Percentiles rank a stretch among this genome's conserved stretches.
Evolutionary conservation across 2,329 filamentous ascomycete species (phyloP).

Genomic region (Aquanectria penicillioides): DNA sequence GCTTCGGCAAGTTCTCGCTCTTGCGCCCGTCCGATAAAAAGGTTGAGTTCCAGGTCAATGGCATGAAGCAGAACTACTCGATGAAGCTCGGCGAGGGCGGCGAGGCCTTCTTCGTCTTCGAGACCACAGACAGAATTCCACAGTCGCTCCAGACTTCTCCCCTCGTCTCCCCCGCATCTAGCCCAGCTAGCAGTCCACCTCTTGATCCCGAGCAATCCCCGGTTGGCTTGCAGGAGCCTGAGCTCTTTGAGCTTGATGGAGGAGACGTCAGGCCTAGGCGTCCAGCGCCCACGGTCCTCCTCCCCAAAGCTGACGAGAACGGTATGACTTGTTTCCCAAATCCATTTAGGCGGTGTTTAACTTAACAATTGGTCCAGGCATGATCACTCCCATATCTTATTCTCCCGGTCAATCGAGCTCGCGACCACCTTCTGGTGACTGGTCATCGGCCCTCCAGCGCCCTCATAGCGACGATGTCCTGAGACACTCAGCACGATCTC

Average conservation of each 20-base stretch:
- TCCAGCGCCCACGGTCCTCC: slow-evolving; percentile 57
- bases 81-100: slow-evolving; percentile 99
- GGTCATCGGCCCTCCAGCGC: slow-evolving; percentile 56
- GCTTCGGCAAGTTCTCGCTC: slow-evolving; percentile 98
- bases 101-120: slow-evolving; percentile 98
- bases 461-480: slow-evolving; percentile 66
- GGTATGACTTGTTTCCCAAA: slow-evolving; percentile 37
- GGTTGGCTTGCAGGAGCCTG: slow-evolving; percentile 70
- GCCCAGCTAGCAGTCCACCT: slow-evolving; percentile 87
- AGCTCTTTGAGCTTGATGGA: slow-evolving; percentile 73
- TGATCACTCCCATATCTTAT: slow-evolving; percentile 63
- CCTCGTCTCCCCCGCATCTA: slow-evolving; percentile 87
- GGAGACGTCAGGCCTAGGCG: slow-evolving; percentile 49
- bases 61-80: slow-evolving; percentile 87
- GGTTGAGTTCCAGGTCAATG: slow-evolving; percentile 97
- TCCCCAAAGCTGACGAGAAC: slow-evolving; percentile 40
- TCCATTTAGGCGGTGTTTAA: not conserved
- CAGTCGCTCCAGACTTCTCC: slow-evolving; percentile 94
- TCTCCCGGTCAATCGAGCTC: slow-evolving; percentile 61
- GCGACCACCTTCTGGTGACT: slow-evolving; percentile 62
- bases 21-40: slow-evolving; percentile 97
- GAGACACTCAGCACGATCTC: slow-evolving; percentile 55
- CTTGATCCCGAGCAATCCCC: slow-evolving; percentile 53
- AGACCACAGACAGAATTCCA: slow-evolving; percentile 92
- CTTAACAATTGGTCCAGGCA: slow-evolving; percentile 42